phyloP scores from a whole-genome alignment of 1,284 basidiomycete species.

The Moesziomyces sp. region DNA sequence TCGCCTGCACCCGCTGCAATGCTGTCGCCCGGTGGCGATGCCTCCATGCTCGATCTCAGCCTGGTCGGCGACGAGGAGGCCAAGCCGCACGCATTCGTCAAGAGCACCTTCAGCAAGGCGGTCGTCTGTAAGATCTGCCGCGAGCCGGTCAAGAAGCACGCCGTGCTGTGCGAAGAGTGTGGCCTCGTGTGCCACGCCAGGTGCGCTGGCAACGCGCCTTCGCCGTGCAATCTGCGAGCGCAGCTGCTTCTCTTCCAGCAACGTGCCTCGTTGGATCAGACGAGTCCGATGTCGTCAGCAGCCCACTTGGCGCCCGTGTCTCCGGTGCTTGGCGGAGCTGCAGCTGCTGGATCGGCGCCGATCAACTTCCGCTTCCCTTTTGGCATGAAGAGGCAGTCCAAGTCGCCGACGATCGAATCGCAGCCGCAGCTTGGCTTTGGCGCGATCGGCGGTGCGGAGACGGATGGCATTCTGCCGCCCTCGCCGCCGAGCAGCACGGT shows the following conservation, averaged over 20 bases:
- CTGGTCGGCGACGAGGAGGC: slow-evolving; percentile 34
- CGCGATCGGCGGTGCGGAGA: slow-evolving; percentile 16
- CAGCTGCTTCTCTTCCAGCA: slow-evolving; percentile 68
- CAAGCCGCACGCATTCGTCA: slow-evolving; percentile 80
- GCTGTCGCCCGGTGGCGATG: slow-evolving; percentile 28
- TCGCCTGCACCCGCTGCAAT: slow-evolving; percentile 10
- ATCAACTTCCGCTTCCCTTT: slow-evolving; percentile 54
- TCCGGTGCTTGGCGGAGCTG: slow-evolving; percentile 16
- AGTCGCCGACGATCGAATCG: slow-evolving; percentile 22
- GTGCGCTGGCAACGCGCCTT: slow-evolving; percentile 79
- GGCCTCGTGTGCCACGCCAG: slow-evolving; percentile 86
- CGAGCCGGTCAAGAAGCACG: slow-evolving; percentile 82
- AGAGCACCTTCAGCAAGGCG: slow-evolving; percentile 90
- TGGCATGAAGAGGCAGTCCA: slow-evolving; percentile 43
- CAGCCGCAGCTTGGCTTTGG: slow-evolving; percentile 9
- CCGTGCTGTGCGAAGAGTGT: slow-evolving; percentile 87
- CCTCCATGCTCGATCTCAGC: slow-evolving; percentile 49
- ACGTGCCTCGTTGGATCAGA: slow-evolving; percentile 45
- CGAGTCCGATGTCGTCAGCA: slow-evolving; percentile 30
- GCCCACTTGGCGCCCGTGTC: slow-evolving; percentile 21
- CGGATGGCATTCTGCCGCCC: slow-evolving; percentile 9
- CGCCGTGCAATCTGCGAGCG: slow-evolving; percentile 83
- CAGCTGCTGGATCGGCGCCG: slow-evolving; percentile 13
- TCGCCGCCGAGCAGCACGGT: slow-evolving; percentile 13
- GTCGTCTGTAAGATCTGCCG: slow-evolving; percentile 87